Evolutionary conservation across 2,329 filamentous ascomycete genomes (phyloP).

Genomic region (Verticillium tricorpus): DNA sequence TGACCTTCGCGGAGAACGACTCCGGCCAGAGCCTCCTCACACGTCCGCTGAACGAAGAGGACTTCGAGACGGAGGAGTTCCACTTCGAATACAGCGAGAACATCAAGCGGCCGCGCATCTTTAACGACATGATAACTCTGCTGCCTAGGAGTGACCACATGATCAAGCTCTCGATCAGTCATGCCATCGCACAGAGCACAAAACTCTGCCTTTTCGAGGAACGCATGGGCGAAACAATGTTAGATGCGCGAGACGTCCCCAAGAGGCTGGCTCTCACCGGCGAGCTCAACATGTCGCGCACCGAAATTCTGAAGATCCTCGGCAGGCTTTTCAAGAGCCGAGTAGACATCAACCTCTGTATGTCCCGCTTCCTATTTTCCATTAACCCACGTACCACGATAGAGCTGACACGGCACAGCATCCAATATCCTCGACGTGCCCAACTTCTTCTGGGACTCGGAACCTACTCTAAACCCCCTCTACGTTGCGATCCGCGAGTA

Average conservation of each 20-base stretch:
- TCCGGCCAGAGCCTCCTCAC: constrained; percentile 64
- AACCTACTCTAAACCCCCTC: constrained; percentile 89
- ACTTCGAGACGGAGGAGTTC: constrained; percentile 97
- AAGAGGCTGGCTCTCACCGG: constrained; percentile 85
- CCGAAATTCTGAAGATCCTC: constrained; percentile 88
- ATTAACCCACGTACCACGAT: background rate
- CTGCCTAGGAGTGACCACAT: constrained; percentile 90
- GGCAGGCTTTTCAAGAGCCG: constrained; percentile 88
- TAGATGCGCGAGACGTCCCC: constrained; percentile 86
- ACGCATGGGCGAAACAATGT: constrained; percentile 91
- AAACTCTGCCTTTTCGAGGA: constrained; percentile 96
- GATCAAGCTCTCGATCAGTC: constrained; percentile 97
- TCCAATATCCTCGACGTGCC: constrained; percentile 95
- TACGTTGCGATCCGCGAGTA: constrained; percentile 96
- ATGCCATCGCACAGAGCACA: constrained; percentile 95
- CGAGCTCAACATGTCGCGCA: constrained; percentile 82
- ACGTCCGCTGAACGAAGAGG: constrained; percentile 76
- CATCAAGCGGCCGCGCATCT: constrained; percentile 83
- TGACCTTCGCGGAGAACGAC: constrained; percentile 78
- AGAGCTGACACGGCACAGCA: constrained; percentile 42
- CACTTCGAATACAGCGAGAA: constrained; percentile 94
- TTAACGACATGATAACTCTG: constrained; percentile 99
- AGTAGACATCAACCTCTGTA: constrained; percentile 96
- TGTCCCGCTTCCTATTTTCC: constrained; percentile 31
- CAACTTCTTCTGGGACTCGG: constrained; percentile 98